Percentiles rank a stretch among this genome's conserved stretches.
Evolutionary conservation across 2,329 filamentous ascomycete species (phyloP).

Genomic region (Aspergillus neoniger): DNA sequence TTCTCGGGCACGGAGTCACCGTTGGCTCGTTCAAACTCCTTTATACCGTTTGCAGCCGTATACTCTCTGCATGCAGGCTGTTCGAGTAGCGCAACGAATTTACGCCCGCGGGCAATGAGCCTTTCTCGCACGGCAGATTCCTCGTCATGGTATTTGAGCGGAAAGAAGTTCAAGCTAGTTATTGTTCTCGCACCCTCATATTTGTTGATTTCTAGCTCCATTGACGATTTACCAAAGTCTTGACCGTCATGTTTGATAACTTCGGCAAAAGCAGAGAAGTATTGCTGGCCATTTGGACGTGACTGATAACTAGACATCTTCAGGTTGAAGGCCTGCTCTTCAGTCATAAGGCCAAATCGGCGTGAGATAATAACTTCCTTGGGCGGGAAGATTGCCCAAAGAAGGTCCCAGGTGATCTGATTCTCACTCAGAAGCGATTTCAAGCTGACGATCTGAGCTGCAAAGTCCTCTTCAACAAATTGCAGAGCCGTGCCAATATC

Average conservation of each 20-base stretch:
- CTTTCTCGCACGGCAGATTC: background rate
- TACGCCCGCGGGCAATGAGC: background rate
- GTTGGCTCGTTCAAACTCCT: background rate
- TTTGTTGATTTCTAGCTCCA: background rate
- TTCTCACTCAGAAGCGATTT: background rate
- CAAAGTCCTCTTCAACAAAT: conserved; percentile 2
- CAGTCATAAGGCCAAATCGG: background rate
- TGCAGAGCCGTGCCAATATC: conserved; percentile 4
- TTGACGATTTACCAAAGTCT: background rate
- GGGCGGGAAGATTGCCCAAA: conserved; percentile 3
- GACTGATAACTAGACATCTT: background rate
- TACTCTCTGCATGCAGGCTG: conserved; percentile 4
- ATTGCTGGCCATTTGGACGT: background rate
- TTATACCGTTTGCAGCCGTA: background rate
- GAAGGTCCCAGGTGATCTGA: conserved; percentile 4
- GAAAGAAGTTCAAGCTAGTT: background rate
- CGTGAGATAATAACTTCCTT: background rate
- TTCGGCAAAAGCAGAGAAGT: background rate
- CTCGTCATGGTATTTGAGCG: background rate
- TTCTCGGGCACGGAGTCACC: background rate
- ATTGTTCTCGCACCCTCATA: background rate
- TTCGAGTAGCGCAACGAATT: background rate
- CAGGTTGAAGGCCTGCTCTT: conserved; percentile 4
- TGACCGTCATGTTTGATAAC: background rate
- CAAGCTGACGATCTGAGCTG: background rate